phyloP scores from a whole-genome alignment of 225 moss, liverwort and hornwort species.

The Straminergon stramineum region DNA sequence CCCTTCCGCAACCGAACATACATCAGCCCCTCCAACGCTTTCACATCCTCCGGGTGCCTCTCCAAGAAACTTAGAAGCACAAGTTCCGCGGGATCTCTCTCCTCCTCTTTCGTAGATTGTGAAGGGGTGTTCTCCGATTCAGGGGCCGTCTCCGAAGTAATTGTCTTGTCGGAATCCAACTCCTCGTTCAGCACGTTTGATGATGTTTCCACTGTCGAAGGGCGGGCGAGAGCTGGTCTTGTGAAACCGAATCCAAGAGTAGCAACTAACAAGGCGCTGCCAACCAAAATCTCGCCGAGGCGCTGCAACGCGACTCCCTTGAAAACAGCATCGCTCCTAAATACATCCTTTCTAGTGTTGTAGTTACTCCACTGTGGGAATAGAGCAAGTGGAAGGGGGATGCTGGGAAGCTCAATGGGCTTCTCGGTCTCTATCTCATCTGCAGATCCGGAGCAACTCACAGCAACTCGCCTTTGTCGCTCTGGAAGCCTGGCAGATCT shows the following conservation, averaged over 20 bases:
- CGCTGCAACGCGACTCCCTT: neutral
- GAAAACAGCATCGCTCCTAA: neutral
- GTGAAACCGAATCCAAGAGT: conserved; percentile 44
- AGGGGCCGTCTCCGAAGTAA: neutral
- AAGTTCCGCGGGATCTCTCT: conserved; percentile 66
- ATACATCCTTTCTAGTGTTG: neutral
- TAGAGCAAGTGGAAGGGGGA: conserved; percentile 53
- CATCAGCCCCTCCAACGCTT: conserved; percentile 70
- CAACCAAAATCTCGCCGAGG: conserved; percentile 23
- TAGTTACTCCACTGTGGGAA: neutral
- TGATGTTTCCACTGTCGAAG: conserved; percentile 25
- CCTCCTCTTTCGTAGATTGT: conserved; percentile 22
- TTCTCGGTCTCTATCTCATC: conserved; percentile 53
- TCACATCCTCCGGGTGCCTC: conserved; percentile 61
- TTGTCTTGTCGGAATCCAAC: neutral
- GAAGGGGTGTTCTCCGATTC: conserved; percentile 12
- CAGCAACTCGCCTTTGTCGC: neutral
- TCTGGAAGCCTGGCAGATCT: neutral
- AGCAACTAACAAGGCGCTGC: conserved; percentile 44
- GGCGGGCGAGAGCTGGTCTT: conserved; percentile 55
- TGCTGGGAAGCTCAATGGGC: conserved; percentile 70
- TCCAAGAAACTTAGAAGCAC: conserved; percentile 56
- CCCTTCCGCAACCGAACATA: conserved; percentile 76
- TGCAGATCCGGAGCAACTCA: conserved; percentile 20
- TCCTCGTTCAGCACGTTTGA: conserved; percentile 13